Base-by-base conservation (phyloP, 441 rosid genomes). In the Populus tomentosa region DNA sequence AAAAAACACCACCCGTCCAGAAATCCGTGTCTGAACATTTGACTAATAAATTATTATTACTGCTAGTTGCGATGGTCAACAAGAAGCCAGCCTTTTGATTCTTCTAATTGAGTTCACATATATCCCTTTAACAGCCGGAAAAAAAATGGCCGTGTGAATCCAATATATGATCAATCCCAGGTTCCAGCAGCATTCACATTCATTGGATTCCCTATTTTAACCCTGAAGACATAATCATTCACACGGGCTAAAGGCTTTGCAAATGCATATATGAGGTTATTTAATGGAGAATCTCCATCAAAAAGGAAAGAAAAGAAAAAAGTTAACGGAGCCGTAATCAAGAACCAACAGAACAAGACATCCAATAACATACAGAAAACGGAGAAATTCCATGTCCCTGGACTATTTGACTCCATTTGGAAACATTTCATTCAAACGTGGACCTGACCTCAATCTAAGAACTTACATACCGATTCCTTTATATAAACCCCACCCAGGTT, bases 311-410 rank as follows among this genome's bases (percentile, higher is more conserved):
- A 40, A 40, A 40, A 11, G 4, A 13, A 10, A 40, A 33, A 3
- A 3, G 14, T 40, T 40, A 40, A 40, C 13, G 50, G 4, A 40
- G 50, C 50, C 50, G 0, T 63, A 69, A 36, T 68, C 7, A 13
- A 33, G 53, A 46, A 14, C 56, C 75, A 72, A 32, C 24, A 65
- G 68, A 70, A 33, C 68, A 13, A 66, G 72, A 76, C 79, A 75
- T 80, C 16, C 6, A n/a, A 0, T 78, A 81, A 67, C 67, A 46
- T 73, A 76, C 87, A 84, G 78, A 86, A 81, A 77, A n/a, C 20
- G 42, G 80, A 72, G 76, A 81, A 59, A 80, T 81, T 80, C 78
- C 50, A 0, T 26, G 32, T 36, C 20, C 16, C 10, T 7, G 56
- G 71, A 21, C 21, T 0, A 24, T 24, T 56, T 30, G 30, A 32